Evolutionary conservation across 1,284 basidiomycete genomes (phyloP), one percentile per base, ranked within the genome.

Genomic region (Irpex lacteus): DNA sequence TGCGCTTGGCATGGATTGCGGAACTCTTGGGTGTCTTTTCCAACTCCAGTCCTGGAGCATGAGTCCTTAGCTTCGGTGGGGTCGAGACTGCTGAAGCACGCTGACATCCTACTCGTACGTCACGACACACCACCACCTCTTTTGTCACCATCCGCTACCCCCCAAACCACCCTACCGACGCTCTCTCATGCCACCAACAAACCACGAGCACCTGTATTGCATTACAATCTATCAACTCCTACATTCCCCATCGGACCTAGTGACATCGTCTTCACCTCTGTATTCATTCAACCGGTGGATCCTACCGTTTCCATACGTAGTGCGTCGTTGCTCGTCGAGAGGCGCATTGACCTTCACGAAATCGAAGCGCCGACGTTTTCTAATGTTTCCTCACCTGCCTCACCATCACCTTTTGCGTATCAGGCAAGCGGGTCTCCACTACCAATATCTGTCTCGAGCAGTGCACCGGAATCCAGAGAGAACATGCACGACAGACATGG

Each of bases 81-180:
- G 65, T 80, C 80, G 50, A 85, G 88, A 61, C 83, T 87, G 71
- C 73, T 87, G 53, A 89, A 86, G 72, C 83, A 88, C 72, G 87
- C 84, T 66, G 89, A 92, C 55, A 78, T 93, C 2, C 81, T 84
- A 44, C 80, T 92, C 55, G 72, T 88, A 38, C 86, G 91, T 58
- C 88, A 88, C 70, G 89, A 89, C 68, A 64, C 69, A 26, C 71
- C 71, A 44, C 64, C 71, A 47, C 62, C 75, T 74, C 59, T 75
- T 70, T 62, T 70, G 67, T 56, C 54, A 2, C 54, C n/a, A 36
- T 36, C 54, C 34, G 6, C 34, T n/a, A 18, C 21, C 65, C 60
- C 60, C 69, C 70, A 49, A 65, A 59, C 21, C 44, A 62, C 63
- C n/a, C 49, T 56, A 19, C 59, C 62, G 15, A 38, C 50, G 4